Evolutionary conservation across 2,329 filamentous ascomycete genomes (phyloP).

Genomic region (Clonostachys solani): DNA sequence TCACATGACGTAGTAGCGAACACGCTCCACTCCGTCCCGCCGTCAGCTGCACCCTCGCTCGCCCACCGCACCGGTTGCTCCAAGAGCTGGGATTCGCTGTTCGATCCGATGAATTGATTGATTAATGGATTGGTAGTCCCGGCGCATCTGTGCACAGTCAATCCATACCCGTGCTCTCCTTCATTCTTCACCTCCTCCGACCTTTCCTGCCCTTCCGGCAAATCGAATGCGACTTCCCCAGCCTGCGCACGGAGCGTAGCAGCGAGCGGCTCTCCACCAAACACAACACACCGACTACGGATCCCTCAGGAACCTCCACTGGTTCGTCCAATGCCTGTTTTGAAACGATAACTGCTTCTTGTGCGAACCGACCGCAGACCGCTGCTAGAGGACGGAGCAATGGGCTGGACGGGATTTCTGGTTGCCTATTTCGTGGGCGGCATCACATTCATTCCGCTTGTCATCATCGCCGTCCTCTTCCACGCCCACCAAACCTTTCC

Average conservation of each 20-base stretch:
- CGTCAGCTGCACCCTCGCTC: too few species aligned
- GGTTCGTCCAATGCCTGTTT: background rate
- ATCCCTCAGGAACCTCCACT: background rate
- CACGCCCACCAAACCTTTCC: conserved; percentile 70
- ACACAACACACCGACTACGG: background rate
- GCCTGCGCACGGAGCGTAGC: too few species aligned
- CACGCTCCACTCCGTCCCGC: too few species aligned
- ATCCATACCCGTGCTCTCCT: background rate
- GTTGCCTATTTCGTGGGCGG: conserved; percentile 81
- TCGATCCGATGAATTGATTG: too few species aligned
- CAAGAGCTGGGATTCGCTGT: too few species aligned
- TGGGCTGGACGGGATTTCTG: conserved; percentile 58
- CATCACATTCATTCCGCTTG: conserved; percentile 78
- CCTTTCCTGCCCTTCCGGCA: background rate
- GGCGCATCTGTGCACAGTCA: background rate
- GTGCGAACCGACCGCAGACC: background rate
- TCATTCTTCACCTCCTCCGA: background rate
- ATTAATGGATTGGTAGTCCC: too few species aligned
- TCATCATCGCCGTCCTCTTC: conserved; percentile 55
- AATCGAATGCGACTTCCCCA: background rate
- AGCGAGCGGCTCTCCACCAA: background rate
- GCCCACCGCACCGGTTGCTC: too few species aligned
- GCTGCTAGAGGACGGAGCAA: conserved; percentile 11
- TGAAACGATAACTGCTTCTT: background rate
- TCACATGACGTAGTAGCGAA: too few species aligned